These are phyloP conservation scores for Pseudogymnoascus sp. DNA, from an alignment of 2,329 filamentous ascomycete genomes.

Conservation along the genomic window DNA sequence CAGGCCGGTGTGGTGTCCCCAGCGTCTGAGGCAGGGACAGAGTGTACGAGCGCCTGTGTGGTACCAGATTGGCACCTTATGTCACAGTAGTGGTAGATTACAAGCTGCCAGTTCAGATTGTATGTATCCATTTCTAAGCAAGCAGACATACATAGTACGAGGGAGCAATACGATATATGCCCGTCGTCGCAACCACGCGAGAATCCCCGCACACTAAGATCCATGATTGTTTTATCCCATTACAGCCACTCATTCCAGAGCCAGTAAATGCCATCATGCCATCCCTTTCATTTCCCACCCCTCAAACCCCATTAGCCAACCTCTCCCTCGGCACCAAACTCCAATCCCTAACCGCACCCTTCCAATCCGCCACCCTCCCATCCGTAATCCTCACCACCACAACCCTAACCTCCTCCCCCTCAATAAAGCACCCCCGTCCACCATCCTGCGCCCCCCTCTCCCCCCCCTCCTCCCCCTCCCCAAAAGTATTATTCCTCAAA, in stretches of 20 bases:
- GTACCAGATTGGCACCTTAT: constrained; percentile 1
- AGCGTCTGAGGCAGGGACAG: background rate
- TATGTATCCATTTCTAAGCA: constrained; percentile 2
- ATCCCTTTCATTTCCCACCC: background rate
- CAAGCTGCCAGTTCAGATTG: background rate
- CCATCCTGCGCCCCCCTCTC: constrained; percentile 34
- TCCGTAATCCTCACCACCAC: constrained; percentile 78
- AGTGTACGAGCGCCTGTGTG: background rate
- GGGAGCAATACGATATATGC: background rate
- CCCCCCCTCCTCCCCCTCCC: constrained; percentile 41
- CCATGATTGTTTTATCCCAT: background rate
- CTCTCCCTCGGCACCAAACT: constrained; percentile 17
- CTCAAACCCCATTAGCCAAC: constrained; percentile 21
- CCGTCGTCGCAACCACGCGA: background rate
- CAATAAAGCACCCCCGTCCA: constrained; percentile 59
- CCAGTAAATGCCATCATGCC: too few species aligned
- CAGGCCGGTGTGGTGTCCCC: background rate
- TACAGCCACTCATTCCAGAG: too few species aligned
- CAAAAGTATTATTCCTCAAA: constrained; percentile 86
- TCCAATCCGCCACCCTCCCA: constrained; percentile 88
- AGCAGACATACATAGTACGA: background rate
- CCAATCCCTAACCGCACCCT: constrained; percentile 86
- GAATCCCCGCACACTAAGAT: background rate
- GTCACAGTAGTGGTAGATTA: constrained; percentile 1
- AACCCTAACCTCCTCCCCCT: constrained; percentile 75